Conservation (phyloP, 1,284 basidiomycete species). For the Moniliophthora roreri region DNA sequence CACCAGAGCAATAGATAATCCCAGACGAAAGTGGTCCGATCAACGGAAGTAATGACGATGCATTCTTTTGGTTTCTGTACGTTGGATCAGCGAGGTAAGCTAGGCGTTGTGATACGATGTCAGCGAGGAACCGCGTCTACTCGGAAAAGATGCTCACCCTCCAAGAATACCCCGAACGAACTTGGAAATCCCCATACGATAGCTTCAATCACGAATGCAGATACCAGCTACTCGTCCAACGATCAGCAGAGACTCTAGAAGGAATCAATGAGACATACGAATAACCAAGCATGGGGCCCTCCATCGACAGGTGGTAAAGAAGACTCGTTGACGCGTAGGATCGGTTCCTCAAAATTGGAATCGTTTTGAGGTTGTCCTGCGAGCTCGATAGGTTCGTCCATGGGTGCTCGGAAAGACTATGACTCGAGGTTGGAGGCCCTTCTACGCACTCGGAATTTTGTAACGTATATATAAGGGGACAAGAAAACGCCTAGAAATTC, state of each 20-base stretch:
- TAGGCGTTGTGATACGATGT: background rate
- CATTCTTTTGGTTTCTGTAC: constrained; percentile 24
- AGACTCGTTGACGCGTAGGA: constrained; percentile 13
- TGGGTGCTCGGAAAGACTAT: background rate
- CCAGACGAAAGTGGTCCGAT: constrained; percentile 32
- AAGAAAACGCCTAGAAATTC: too few species aligned
- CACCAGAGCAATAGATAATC: constrained; percentile 36
- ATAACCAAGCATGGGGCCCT: constrained; percentile 32
- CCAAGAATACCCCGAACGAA: constrained; percentile 33
- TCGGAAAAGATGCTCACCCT: constrained; percentile 8
- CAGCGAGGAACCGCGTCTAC: background rate
- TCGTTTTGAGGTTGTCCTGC: background rate
- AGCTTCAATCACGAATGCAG: constrained; percentile 35
- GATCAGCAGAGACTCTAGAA: too few species aligned
- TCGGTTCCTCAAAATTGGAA: background rate
- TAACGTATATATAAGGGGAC: too few species aligned
- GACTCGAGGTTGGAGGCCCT: too few species aligned
- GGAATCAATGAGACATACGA: constrained; percentile 20
- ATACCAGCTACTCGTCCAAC: constrained; percentile 33
- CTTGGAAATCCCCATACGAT: constrained; percentile 40
- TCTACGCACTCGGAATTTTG: too few species aligned
- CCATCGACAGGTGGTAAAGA: constrained; percentile 29
- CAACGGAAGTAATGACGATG: constrained; percentile 31
- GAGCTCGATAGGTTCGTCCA: background rate
- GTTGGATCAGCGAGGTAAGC: constrained; percentile 31